phyloP scores from a whole-genome alignment of 2,329 filamentous ascomycete genomes.

The Ramichloridium luteum region DNA sequence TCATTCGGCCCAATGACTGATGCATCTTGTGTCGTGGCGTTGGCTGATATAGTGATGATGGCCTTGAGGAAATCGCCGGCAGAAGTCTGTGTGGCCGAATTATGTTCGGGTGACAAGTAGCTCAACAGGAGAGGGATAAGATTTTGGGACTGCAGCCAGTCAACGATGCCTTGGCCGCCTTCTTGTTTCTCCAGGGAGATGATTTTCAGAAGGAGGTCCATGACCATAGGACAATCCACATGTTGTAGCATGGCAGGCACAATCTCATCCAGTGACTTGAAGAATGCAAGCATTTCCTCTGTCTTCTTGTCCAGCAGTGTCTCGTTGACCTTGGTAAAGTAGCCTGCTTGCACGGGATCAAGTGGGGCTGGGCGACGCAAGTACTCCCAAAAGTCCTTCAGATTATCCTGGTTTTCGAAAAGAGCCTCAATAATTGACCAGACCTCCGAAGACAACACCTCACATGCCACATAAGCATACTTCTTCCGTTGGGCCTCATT shows the following conservation, averaged over 20 bases:
- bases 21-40: slow-evolving; percentile 94
- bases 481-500: slow-evolving; percentile 83
- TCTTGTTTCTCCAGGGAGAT: slow-evolving; percentile 91
- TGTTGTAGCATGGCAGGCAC: slow-evolving; percentile 79
- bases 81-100: slow-evolving; percentile 84
- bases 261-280: slow-evolving; percentile 71
- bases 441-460: slow-evolving; percentile 87
- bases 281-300: slow-evolving; percentile 84
- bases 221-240: slow-evolving; percentile 94
- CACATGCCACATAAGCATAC: slow-evolving; percentile 85
- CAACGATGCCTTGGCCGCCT: slow-evolving; percentile 81
- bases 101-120: slow-evolving; percentile 74
- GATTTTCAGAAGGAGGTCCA: slow-evolving; percentile 93
- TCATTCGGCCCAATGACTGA: slow-evolving; percentile 98
- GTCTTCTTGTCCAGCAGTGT: slow-evolving; percentile 97
- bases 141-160: slow-evolving; percentile 87
- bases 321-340: slow-evolving; percentile 98
- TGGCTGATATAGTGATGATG: slow-evolving; percentile 97
- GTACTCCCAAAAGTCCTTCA: slow-evolving; percentile 85
- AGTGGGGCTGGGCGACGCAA: slow-evolving; percentile 71
- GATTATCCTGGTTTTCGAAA: slow-evolving; percentile 66
- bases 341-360: slow-evolving; percentile 86
- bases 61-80: slow-evolving; percentile 97
- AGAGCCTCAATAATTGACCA: slow-evolving; percentile 94
- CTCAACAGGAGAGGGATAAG: slow-evolving; percentile 77